These are phyloP conservation scores for Cytauxzoon felis DNA, from an alignment of 169 alveolate species.

Conservation along the genomic window DNA sequence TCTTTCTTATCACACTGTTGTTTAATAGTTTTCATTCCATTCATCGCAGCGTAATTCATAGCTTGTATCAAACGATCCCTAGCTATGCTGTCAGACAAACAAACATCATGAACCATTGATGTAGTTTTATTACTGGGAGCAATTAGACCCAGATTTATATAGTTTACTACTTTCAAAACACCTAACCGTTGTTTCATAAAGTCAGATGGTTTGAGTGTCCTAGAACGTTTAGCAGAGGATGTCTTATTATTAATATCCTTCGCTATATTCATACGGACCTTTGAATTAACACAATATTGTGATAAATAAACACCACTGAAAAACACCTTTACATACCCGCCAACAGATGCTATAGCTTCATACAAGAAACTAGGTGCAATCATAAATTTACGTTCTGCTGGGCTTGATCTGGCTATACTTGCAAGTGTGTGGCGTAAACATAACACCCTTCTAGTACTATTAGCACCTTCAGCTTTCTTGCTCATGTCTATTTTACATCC, in stretches of 20 bases:
- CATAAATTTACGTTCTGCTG: constrained; percentile 53
- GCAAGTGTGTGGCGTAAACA: constrained; percentile 57
- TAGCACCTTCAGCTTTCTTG: constrained; percentile 33
- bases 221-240: constrained; percentile 1
- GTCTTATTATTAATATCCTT: background rate
- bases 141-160: constrained; percentile 53
- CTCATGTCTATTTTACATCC: constrained; percentile 61
- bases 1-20: constrained; percentile 37
- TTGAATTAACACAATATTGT: constrained; percentile 17
- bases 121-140: constrained; percentile 20
- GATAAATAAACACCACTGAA: constrained; percentile 55
- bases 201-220: constrained; percentile 19
- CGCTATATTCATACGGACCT: constrained; percentile 4
- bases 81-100: constrained; percentile 47
- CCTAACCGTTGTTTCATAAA: constrained; percentile 12
- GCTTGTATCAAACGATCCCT: constrained; percentile 61
- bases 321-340: constrained; percentile 18
- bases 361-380: constrained; percentile 54
- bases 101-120: constrained; percentile 25
- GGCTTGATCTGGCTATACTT: constrained; percentile 20
- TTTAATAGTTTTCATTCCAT: constrained; percentile 17
- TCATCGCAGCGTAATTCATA: constrained; percentile 44
- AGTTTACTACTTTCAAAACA: constrained; percentile 28
- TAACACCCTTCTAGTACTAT: constrained; percentile 29
- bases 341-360: constrained; percentile 29